Percentiles rank a stretch among this genome's conserved stretches.
Evolutionary conservation across 2,329 filamentous ascomycete species (phyloP).

Genomic region (Diaporthe helianthi): DNA sequence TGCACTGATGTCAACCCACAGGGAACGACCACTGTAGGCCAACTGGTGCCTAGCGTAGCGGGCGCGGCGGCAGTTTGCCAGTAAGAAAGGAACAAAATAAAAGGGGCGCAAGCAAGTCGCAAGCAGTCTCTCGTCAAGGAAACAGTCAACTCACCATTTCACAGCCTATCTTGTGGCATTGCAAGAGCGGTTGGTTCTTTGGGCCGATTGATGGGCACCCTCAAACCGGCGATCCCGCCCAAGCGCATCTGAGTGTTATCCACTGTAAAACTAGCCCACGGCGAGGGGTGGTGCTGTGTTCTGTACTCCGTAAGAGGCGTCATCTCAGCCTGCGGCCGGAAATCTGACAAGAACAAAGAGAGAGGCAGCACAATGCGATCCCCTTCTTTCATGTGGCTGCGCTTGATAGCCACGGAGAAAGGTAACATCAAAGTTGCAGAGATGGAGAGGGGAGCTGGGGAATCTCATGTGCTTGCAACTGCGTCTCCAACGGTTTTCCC

Average conservation of each 20-base stretch:
- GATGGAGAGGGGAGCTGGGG: background rate
- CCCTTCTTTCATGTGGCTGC: background rate
- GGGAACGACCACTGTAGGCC: background rate
- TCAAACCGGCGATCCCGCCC: background rate
- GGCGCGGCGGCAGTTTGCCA: no score
- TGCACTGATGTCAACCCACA: background rate
- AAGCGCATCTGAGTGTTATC: background rate
- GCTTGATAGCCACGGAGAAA: background rate
- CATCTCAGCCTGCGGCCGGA: background rate
- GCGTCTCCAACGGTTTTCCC: background rate
- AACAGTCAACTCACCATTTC: conserved; percentile 1
- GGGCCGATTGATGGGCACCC: background rate
- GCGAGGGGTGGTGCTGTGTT: background rate
- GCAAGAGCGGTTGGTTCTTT: background rate
- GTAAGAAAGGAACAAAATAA: background rate
- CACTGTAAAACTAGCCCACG: background rate
- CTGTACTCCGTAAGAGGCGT: background rate
- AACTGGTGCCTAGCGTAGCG: no score
- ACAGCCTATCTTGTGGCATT: background rate
- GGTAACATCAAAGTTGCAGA: background rate
- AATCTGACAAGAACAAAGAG: background rate
- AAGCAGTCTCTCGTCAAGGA: background rate
- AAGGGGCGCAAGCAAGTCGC: background rate
- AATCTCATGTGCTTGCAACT: background rate
- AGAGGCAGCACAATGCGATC: background rate